These are phyloP conservation scores for Clitopilus hobsonii DNA, from an alignment of 768 basidiomycete genomes.

Conservation along the genomic window DNA sequence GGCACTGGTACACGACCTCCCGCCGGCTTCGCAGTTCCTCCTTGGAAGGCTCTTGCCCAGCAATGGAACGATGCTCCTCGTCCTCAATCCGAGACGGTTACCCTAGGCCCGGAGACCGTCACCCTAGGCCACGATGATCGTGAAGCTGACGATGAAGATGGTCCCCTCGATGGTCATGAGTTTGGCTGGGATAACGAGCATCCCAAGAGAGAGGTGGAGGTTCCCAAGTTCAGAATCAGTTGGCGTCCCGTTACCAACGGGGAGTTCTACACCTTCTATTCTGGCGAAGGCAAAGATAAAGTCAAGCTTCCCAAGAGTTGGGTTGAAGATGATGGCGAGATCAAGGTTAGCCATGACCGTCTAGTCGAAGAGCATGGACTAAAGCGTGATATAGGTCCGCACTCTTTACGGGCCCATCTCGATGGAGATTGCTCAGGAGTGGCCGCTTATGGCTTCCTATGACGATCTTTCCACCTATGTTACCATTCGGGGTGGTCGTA, in stretches of 20 bases:
- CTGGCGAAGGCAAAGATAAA: slow-evolving; percentile 34
- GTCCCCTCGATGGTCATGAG: slow-evolving; percentile 45
- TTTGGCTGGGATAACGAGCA: slow-evolving; percentile 97
- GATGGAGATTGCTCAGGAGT: slow-evolving; percentile 71
- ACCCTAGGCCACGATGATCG: slow-evolving; percentile 78
- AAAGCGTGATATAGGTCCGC: slow-evolving; percentile 47
- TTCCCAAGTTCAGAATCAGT: slow-evolving; percentile 71
- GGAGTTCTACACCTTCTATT: slow-evolving; percentile 72
- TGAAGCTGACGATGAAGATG: slow-evolving; percentile 59
- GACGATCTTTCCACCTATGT: slow-evolving; percentile 79
- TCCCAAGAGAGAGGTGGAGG: slow-evolving; percentile 55
- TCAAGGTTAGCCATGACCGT: slow-evolving; percentile 34
- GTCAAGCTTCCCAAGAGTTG: slow-evolving; percentile 69
- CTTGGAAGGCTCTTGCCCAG: slow-evolving; percentile 53
- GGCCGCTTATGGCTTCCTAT: slow-evolving; percentile 84
- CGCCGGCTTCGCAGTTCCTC: slow-evolving; percentile 64
- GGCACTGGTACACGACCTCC: slow-evolving; percentile 80
- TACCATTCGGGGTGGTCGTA: slow-evolving; percentile 81
- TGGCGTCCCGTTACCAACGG: slow-evolving; percentile 88
- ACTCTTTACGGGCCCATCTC: slow-evolving; percentile 84
- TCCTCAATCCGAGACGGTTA: slow-evolving; percentile 39
- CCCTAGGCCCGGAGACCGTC: slow-evolving; percentile 55
- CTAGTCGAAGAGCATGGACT: background rate
- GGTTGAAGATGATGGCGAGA: slow-evolving; percentile 48
- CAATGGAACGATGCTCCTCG: slow-evolving; percentile 45